phyloP scores from a whole-genome alignment of 768 basidiomycete species.

The Tulasnella sp. region DNA sequence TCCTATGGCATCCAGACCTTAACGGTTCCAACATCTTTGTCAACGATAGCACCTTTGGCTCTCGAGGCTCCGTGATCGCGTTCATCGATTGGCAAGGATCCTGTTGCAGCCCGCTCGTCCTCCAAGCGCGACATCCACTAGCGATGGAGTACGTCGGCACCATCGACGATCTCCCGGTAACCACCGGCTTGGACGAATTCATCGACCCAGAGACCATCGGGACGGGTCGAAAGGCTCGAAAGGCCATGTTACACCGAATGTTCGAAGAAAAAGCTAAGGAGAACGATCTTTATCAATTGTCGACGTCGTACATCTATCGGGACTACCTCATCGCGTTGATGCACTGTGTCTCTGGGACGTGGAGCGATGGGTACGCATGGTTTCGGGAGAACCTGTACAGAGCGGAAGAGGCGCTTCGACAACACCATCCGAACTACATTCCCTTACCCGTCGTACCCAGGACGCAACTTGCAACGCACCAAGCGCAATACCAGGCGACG shows the following conservation, averaged over 20 bases:
- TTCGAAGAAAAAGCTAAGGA: too few relatives aligned
- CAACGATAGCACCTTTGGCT: neutral
- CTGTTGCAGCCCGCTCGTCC: neutral
- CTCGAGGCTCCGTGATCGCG: constrained; percentile 8
- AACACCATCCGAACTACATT: too few relatives aligned
- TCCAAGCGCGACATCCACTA: neutral
- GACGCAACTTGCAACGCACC: neutral
- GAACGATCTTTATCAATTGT: too few relatives aligned
- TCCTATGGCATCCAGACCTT: constrained; percentile 23
- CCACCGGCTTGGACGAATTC: neutral
- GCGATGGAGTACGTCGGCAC: neutral
- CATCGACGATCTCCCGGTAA: neutral
- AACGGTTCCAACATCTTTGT: constrained; percentile 19
- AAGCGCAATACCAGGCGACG: neutral
- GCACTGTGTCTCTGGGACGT: neutral
- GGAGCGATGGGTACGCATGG: neutral
- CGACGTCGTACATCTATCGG: neutral
- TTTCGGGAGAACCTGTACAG: neutral
- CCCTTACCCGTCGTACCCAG: too few relatives aligned
- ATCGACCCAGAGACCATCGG: neutral
- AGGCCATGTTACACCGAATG: too few relatives aligned
- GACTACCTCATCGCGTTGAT: neutral
- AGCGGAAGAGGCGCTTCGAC: neutral
- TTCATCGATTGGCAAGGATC: constrained; percentile 22
- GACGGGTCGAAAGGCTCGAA: too few relatives aligned